phyloP scores from a whole-genome alignment of 257 asterid genomes.

The Rubia yunnanensis region DNA sequence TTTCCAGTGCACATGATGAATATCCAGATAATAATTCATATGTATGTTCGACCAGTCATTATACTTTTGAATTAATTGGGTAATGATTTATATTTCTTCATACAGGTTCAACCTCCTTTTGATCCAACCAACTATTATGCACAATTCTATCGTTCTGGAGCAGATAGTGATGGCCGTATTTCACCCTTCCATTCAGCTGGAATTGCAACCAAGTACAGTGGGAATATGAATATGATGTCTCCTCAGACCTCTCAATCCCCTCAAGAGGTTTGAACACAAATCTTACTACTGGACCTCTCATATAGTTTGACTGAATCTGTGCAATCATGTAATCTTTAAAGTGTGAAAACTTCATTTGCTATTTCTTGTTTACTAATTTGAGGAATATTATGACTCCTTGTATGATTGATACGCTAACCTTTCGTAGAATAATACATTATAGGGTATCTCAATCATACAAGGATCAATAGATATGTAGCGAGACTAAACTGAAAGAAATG shows the following conservation, averaged over 20 bases:
- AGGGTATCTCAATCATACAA: no score
- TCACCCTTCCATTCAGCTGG: conserved; percentile 69
- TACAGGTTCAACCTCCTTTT: conserved; percentile 65
- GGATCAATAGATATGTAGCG: no score
- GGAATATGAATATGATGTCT: conserved; percentile 50
- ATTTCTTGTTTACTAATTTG: background rate
- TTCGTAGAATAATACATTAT: no score
- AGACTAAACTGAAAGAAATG: no score
- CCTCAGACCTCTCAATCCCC: conserved; percentile 64
- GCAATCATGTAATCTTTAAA: background rate
- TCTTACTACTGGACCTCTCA: background rate
- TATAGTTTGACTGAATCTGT: background rate
- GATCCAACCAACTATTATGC: conserved; percentile 81
- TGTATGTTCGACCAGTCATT: background rate
- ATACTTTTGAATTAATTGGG: background rate
- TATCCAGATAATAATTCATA: background rate
- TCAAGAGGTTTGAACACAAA: conserved; percentile 61
- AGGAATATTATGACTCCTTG: background rate
- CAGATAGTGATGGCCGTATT: conserved; percentile 64
- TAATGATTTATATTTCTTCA: background rate
- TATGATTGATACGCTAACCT: background rate
- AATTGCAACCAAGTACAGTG: conserved; percentile 54
- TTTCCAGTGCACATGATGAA: conserved; percentile 4
- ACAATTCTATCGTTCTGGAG: conserved; percentile 54
- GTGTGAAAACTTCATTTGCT: background rate